Percentiles rank a stretch among this genome's conserved stretches.
Evolutionary conservation across 2,329 filamentous ascomycete genomes (phyloP).

Genomic region (Cladophialophora chaetospira): DNA sequence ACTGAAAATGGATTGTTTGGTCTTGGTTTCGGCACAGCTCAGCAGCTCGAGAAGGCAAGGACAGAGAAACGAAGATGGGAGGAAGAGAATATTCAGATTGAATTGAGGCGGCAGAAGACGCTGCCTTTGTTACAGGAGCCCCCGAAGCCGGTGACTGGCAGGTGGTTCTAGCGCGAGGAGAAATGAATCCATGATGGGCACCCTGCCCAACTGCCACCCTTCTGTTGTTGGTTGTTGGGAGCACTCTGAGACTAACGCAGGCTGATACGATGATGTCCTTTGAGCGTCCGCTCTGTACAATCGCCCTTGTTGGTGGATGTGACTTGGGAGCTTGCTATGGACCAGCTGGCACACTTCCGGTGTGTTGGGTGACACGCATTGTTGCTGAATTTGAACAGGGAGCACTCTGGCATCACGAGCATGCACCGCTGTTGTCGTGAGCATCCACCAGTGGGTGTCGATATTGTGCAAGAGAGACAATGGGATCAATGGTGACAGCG

Average conservation of each 20-base stretch:
- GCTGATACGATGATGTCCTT: too few relatives aligned
- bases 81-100: conserved; percentile 32
- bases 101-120: conserved; percentile 33
- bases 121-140: conserved; percentile 28
- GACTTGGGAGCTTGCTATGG: too few relatives aligned
- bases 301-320: too few relatives aligned
- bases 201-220: not conserved
- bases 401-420: not conserved
- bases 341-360: not conserved
- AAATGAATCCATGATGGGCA: conserved; percentile 1
- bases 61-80: conserved; percentile 30
- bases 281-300: too few relatives aligned
- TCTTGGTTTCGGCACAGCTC: conserved; percentile 27
- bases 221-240: not conserved
- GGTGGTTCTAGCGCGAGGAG: conserved; percentile 7
- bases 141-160: conserved; percentile 19
- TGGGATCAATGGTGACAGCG: too few relatives aligned
- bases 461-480: too few relatives aligned
- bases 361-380: not conserved
- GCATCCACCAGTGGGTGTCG: too few relatives aligned
- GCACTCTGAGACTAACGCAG: too few relatives aligned
- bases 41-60: conserved; percentile 25
- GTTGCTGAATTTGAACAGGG: not conserved
- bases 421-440: not conserved
- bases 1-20: conserved; percentile 42